Evolutionary conservation across 164 flowering plant genomes (phyloP).

Genomic region (Umbilicus rupestris): DNA sequence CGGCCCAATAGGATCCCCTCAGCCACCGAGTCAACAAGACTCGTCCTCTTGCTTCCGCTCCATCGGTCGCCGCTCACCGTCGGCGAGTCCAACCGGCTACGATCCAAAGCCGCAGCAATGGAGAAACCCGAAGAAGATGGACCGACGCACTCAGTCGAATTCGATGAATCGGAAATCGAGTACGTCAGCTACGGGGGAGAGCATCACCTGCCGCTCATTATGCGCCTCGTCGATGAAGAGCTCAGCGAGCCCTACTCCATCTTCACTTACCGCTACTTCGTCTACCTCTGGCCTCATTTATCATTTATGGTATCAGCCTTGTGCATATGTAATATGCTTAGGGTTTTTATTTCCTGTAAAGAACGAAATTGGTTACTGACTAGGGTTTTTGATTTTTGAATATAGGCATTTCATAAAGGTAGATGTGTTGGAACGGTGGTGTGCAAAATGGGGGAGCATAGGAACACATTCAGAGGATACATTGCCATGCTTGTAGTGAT

Average conservation of each 20-base stretch:
- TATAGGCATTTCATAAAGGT: slow-evolving; percentile 79
- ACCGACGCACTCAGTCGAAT: background rate
- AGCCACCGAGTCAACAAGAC: too few species aligned
- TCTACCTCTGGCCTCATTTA: slow-evolving; percentile 96
- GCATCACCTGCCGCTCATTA: slow-evolving; percentile 84
- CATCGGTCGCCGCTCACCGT: background rate
- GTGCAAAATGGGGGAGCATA: slow-evolving; percentile 97
- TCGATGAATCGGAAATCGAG: slow-evolving; percentile 43
- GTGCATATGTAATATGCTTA: background rate
- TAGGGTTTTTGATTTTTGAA: background rate
- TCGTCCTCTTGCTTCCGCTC: background rate
- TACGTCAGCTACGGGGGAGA: slow-evolving; percentile 89
- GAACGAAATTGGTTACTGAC: background rate
- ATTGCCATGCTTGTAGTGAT: slow-evolving; percentile 97
- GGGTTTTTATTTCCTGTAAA: background rate
- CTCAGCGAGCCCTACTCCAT: slow-evolving; percentile 99
- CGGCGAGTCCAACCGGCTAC: background rate
- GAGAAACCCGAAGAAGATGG: slow-evolving; percentile 14
- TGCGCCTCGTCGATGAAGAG: slow-evolving; percentile 83
- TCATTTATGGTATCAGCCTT: slow-evolving; percentile 50
- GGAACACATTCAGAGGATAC: slow-evolving; percentile 76
- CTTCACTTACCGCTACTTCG: slow-evolving; percentile 97
- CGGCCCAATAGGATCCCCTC: too few species aligned
- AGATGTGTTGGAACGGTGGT: slow-evolving; percentile 88
- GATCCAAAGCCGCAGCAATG: background rate